Evolutionary conservation across 345 rosid genomes (phyloP), one percentile per base, ranked within the genome.

Genomic region (Eucalyptus marginata): DNA sequence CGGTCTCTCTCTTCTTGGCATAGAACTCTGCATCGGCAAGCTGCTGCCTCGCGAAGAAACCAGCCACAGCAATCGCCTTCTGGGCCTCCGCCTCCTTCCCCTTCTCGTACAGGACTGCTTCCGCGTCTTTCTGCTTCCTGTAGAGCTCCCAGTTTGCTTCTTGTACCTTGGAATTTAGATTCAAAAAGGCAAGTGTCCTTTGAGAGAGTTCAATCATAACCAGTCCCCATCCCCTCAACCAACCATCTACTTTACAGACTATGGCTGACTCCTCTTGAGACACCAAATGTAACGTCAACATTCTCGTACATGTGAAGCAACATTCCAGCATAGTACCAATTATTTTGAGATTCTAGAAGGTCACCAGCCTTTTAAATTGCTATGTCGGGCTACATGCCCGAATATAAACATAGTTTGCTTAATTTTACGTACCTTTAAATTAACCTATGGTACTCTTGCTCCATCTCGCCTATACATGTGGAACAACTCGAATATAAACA

Each of bases 41-140:
- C 27, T 76, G 96, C 91, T 94, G 90, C 81, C 90, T 95, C 81
- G 93, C 91, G 49, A 90, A 95, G 9, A 96, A 91, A 43, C 89
- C 66, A 3, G 97, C 97, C 88, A 95, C 97, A 17, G 97, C 97
- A n/a, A 88, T 92, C 86, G 94, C 96, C 90, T 90, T 96, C 80
- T 95, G 94, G 18, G 97, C 97, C 27, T 90, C 96, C 0, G 96
- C 97, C 64, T 94, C 93, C 88, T 93, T 96, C 91, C 93, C 90
- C 86, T 91, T 95, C 89, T 94, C 92, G 81, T 92, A 95, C 6
- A 95, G 91, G 49, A 90, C 87, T 5, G 97, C 98, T 87, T 96
- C 98, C 27, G 96, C 97, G 68, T 88, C 93, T 87, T 95, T 95
- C 87, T 95, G 97, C 76, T 90, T 90, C 89, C 43, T 62, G 89